A percentile compares a stretch with the other conserved stretches of the same genome.
Evolutionary conservation across 768 basidiomycete genomes (phyloP).

Genomic region (Tulasnella calospora): DNA sequence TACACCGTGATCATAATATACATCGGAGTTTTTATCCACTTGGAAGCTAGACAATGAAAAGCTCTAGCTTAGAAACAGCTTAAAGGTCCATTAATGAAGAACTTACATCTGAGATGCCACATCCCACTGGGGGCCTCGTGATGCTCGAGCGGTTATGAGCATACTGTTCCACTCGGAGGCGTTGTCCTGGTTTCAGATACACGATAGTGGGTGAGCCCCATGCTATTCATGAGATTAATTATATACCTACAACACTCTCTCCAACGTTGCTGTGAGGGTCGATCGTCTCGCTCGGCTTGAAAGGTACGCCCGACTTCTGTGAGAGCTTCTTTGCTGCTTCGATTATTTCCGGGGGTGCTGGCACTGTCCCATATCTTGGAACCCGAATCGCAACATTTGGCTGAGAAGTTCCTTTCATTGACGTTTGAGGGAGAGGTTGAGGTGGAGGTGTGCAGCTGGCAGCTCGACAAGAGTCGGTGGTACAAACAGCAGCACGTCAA

Average conservation of each 20-base stretch:
- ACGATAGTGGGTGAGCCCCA: not conserved
- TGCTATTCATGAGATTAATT: not conserved
- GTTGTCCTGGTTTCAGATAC: not conserved
- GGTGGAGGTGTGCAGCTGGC: not conserved
- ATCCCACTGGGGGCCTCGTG: slow-evolving; percentile 24
- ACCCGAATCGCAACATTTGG: slow-evolving; percentile 11
- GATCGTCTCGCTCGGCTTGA: slow-evolving; percentile 10
- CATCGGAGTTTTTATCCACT: slow-evolving; percentile 24
- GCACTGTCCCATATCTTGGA: slow-evolving; percentile 19
- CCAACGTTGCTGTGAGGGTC: slow-evolving; percentile 23
- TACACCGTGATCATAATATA: slow-evolving; percentile 18
- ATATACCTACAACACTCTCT: slow-evolving; percentile 15
- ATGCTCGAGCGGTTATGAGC: slow-evolving; percentile 20
- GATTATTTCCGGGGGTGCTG: slow-evolving; percentile 13
- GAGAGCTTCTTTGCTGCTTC: slow-evolving; percentile 13
- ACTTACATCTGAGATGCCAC: slow-evolving; percentile 21
- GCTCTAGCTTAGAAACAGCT: not conserved
- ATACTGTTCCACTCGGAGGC: slow-evolving; percentile 26
- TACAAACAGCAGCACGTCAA: not conserved
- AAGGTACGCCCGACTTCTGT: not conserved
- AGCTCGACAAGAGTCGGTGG: not conserved
- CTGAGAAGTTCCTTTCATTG: not conserved
- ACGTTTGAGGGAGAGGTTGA: not conserved
- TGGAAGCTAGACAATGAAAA: slow-evolving; percentile 9
- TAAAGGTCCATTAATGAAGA: not conserved